Evolutionary conservation across 352 stramenopile species (phyloP).

Genomic region (Thraustochytrium sp.): DNA sequence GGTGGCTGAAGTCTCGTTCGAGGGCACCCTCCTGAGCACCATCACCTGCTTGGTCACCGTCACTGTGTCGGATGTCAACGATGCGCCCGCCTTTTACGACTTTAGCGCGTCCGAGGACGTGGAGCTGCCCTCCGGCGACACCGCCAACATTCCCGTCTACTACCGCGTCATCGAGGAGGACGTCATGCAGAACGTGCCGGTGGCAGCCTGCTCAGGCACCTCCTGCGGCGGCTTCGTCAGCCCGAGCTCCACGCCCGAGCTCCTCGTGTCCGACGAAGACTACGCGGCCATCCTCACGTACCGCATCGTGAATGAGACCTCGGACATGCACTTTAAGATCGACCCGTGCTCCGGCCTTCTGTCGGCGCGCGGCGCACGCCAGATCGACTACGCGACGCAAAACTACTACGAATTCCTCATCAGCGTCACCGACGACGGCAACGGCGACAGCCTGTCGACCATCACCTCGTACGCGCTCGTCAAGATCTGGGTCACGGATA

Average conservation of each 20-base stretch:
- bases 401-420: neutral
- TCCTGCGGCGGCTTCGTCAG: neutral
- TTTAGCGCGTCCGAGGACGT: neutral
- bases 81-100: neutral
- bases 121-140: too few relatives aligned
- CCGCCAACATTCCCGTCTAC: neutral
- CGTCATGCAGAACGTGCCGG: constrained; percentile 24
- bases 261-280: constrained; percentile 23
- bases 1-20: neutral
- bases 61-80: constrained; percentile 5
- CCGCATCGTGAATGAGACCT: neutral
- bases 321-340: constrained; percentile 29
- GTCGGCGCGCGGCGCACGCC: neutral
- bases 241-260: neutral
- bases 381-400: neutral
- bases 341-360: constrained; percentile 36
- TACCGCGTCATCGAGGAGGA: constrained; percentile 25
- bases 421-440: neutral
- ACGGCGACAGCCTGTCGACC: neutral
- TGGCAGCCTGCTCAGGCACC: neutral
- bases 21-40: neutral
- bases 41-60: neutral
- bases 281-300: constrained; percentile 21
- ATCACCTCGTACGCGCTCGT: neutral
- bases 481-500: constrained; percentile 22